Conservation (phyloP, 495 filamentous ascomycete genomes). For the Podospora tetraspora region DNA sequence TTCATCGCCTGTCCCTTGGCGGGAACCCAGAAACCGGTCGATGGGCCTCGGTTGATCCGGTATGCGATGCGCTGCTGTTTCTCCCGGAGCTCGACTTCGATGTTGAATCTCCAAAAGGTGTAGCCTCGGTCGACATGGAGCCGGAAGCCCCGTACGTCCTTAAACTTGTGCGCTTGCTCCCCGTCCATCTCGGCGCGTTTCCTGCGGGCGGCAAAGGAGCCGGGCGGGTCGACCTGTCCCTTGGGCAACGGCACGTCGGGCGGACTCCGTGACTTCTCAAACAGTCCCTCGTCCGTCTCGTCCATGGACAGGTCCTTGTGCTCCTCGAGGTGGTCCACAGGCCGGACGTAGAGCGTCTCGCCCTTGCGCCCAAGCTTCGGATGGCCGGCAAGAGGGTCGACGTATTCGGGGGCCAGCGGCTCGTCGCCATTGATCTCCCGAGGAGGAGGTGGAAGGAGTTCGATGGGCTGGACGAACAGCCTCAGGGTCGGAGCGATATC, state of each 20-base stretch:
- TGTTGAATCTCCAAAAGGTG: slow-evolving; percentile 94
- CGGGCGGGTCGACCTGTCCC: slow-evolving; percentile 34
- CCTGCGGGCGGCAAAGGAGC: slow-evolving; percentile 44
- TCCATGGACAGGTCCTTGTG: slow-evolving; percentile 65
- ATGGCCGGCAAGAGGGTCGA: slow-evolving; percentile 83
- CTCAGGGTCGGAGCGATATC: slow-evolving; percentile 70
- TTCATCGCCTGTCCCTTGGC: slow-evolving; percentile 86
- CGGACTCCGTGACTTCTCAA: slow-evolving; percentile 49
- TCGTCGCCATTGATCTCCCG: slow-evolving; percentile 59
- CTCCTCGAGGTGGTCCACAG: slow-evolving; percentile 74
- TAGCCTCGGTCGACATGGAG: slow-evolving; percentile 80
- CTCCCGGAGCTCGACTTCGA: slow-evolving; percentile 79
- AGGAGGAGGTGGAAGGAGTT: slow-evolving; percentile 77
- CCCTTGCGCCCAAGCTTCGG: slow-evolving; percentile 77
- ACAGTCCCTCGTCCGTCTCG: slow-evolving; percentile 77
- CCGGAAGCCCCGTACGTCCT: slow-evolving; percentile 72
- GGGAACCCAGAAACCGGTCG: slow-evolving; percentile 92
- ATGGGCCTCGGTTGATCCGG: slow-evolving; percentile 86
- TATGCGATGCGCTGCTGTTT: slow-evolving; percentile 84
- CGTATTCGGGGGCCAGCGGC: slow-evolving; percentile 69
- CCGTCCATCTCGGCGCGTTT: slow-evolving; percentile 54
- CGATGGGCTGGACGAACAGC: slow-evolving; percentile 79
- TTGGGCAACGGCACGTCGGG: slow-evolving; percentile 32
- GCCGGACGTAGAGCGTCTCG: slow-evolving; percentile 74
- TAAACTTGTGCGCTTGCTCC: slow-evolving; percentile 67